Evolutionary conservation across 176 grass and related monocot genomes (phyloP).

Genomic region (Calamus simplicifolius): DNA sequence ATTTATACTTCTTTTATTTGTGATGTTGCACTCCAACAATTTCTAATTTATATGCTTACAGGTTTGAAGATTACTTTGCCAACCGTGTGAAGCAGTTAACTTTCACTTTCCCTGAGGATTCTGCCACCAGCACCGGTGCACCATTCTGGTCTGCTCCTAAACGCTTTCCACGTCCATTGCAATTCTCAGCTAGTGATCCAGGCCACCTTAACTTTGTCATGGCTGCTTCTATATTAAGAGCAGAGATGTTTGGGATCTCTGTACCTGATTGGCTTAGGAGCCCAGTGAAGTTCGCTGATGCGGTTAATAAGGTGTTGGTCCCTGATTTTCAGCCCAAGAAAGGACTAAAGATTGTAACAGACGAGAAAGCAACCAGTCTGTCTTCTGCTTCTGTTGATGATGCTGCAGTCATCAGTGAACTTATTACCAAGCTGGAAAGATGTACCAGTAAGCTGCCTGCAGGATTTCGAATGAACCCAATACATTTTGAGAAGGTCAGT

Average conservation of each 20-base stretch:
- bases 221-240: slow-evolving; percentile 65
- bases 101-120: slow-evolving; percentile 71
- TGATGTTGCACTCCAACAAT: no score
- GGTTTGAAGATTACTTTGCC: slow-evolving; percentile 79
- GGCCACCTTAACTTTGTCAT: slow-evolving; percentile 56
- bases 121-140: slow-evolving; percentile 53
- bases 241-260: slow-evolving; percentile 45
- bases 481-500: slow-evolving; percentile 63
- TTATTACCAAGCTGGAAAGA: slow-evolving; percentile 57
- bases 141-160: slow-evolving; percentile 82
- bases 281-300: slow-evolving; percentile 27
- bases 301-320: slow-evolving; percentile 40
- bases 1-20: no score
- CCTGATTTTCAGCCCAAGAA: slow-evolving; percentile 58
- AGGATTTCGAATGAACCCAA: slow-evolving; percentile 62
- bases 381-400: slow-evolving; percentile 53
- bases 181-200: slow-evolving; percentile 51
- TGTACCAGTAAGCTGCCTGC: slow-evolving; percentile 44
- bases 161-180: slow-evolving; percentile 47
- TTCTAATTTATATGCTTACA: slow-evolving; percentile 14
- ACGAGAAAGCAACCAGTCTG: slow-evolving; percentile 42
- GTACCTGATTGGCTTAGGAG: slow-evolving; percentile 59
- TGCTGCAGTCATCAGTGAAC: slow-evolving; percentile 38
- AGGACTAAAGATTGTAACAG: slow-evolving; percentile 44
- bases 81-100: slow-evolving; percentile 75